Conservation (phyloP, 2,329 filamentous ascomycete species). For the Claviceps humidiphila region DNA sequence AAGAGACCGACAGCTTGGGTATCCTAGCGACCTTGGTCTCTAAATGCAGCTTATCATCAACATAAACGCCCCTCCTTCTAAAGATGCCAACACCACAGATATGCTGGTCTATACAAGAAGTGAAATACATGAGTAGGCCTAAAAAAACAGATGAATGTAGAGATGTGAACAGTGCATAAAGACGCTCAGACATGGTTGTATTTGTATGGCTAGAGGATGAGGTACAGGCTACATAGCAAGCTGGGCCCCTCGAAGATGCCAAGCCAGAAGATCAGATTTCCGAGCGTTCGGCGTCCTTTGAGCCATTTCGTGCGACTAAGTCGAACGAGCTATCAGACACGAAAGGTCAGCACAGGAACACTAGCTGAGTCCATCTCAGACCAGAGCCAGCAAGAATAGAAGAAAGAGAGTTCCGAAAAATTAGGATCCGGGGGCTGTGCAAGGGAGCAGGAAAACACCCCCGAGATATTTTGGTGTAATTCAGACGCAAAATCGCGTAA, state of each 20-base stretch:
- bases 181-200: neutral
- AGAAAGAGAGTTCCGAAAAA: conserved; percentile 11
- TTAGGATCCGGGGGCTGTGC: conserved; percentile 42
- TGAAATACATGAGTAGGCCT: neutral
- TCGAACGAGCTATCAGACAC: conserved; percentile 36
- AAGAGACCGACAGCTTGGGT: no score
- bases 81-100: neutral
- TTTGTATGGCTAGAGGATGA: conserved; percentile 32
- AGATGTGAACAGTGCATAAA: neutral
- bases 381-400: neutral
- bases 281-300: conserved; percentile 46
- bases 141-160: neutral
- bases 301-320: conserved; percentile 55
- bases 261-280: conserved; percentile 67
- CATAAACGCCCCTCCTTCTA: no score
- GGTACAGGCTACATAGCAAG: conserved; percentile 46
- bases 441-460: neutral
- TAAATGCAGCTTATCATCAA: no score
- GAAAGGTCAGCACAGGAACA: no score
- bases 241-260: conserved; percentile 68
- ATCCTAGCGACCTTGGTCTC: no score
- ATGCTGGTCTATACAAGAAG: neutral
- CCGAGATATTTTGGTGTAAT: no score
- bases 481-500: no score
- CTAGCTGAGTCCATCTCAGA: neutral